Evolutionary conservation across 192 early-diverging fungal species (phyloP), one percentile per base, ranked within the genome.

Genomic region (Coemansia sp.): DNA sequence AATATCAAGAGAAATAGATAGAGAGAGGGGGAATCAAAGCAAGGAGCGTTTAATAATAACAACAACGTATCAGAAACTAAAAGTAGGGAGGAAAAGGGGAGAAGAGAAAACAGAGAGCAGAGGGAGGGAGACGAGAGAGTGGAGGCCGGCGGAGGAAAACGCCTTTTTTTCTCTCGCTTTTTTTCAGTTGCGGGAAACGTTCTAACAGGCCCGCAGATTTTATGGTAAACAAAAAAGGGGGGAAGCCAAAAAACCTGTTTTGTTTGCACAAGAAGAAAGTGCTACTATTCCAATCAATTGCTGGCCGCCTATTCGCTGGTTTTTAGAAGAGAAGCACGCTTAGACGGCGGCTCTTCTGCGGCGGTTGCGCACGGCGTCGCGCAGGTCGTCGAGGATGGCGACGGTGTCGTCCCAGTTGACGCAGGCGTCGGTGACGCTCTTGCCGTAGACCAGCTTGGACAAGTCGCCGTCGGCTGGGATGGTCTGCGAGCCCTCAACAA

Each of bases 351-450:
- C 63, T 41, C 68, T 66, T 61, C 73, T 84, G 68, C 91, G 86
- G 58, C 92, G 85, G 61, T 83, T 80, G 60, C 84, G 87, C 36
- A 95, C 91, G 75, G 87, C 92, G 71, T 90, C 87, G 45, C 87
- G 78, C 65, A 95, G 77, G 39, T 78, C 81, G 11, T 94, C 88
- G 8, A 97, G 83, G 36, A 92, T 86, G 18, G 87, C 73, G 11
- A 91, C 89, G 0, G 97, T 99, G 66, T 89, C 87, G 40, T 94
- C 93, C 93, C 93, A 99, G 61, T 87, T 82, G 72, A 98, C 92
- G 75, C 95, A 98, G 5, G 92, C 94, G 82, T 98, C 96, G 26
- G 97, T 97, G 60, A 98, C 87, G 32, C 90, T 92, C 62, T 94
- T 86, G 15, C 94, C 96, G 72, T 98, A 97, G 62, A 84, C 85